phyloP scores from a whole-genome alignment of 2,329 filamentous ascomycete genomes.

The Corinectria fuckeliana region DNA sequence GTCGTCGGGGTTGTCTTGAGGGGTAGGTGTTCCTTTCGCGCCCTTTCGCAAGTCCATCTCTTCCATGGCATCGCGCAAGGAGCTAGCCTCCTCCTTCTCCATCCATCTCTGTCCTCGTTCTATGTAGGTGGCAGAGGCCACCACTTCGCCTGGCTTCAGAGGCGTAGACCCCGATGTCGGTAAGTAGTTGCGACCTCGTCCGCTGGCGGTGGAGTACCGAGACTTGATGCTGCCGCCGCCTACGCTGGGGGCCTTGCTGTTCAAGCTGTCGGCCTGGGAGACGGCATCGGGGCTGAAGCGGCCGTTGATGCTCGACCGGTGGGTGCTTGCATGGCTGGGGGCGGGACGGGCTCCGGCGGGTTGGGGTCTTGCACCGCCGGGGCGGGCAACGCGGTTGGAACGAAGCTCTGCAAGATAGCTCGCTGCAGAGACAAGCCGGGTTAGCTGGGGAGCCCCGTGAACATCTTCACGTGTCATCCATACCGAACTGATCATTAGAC shows the following conservation, averaged over 20 bases:
- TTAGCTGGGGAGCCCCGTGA: constrained; percentile 29
- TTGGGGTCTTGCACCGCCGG: constrained; percentile 73
- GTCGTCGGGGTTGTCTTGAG: constrained; percentile 47
- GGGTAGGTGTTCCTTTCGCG: constrained; percentile 28
- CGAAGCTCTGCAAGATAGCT: constrained; percentile 75
- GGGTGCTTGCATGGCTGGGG: constrained; percentile 41
- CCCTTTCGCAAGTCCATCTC: constrained; percentile 67
- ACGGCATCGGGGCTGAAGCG: constrained; percentile 42
- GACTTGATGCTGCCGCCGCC: constrained; percentile 55
- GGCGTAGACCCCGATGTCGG: constrained; percentile 51
- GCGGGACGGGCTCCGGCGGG: constrained; percentile 47
- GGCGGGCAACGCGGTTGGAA: constrained; percentile 69
- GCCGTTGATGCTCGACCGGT: constrained; percentile 37
- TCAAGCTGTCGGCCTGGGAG: constrained; percentile 39
- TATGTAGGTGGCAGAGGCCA: constrained; percentile 72
- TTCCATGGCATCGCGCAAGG: constrained; percentile 74
- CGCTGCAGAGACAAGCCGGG: constrained; percentile 52
- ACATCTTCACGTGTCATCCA: constrained; percentile 24
- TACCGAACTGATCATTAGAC: constrained; percentile 72
- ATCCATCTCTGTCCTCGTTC: constrained; percentile 79
- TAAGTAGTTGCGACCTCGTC: constrained; percentile 59
- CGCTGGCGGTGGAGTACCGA: constrained; percentile 55
- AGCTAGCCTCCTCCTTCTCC: constrained; percentile 78
- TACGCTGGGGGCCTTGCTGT: constrained; percentile 48
- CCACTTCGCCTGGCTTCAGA: constrained; percentile 65